phyloP scores from a whole-genome alignment of 495 filamentous ascomycete genomes.

The Parathielavia hyrcaniae region DNA sequence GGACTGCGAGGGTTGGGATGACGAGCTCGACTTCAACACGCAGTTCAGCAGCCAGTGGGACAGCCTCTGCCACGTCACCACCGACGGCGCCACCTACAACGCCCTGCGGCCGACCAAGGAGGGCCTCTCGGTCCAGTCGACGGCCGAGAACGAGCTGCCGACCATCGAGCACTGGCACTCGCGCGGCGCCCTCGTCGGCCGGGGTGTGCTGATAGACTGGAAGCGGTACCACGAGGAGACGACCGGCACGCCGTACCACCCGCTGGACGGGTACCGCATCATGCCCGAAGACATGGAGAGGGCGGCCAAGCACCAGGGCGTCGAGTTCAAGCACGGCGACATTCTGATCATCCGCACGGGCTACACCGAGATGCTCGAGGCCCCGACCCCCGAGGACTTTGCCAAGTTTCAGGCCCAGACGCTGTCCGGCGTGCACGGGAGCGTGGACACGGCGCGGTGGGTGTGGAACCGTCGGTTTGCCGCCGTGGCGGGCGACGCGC shows the following conservation, averaged over 20 bases:
- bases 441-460: slow-evolving; percentile 53
- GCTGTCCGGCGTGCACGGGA: slow-evolving; percentile 42
- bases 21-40: slow-evolving; percentile 65
- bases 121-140: slow-evolving; percentile 22
- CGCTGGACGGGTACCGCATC: slow-evolving; percentile 57
- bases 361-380: slow-evolving; percentile 53
- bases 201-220: slow-evolving; percentile 54
- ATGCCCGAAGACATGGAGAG: slow-evolving; percentile 50
- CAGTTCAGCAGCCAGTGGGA: slow-evolving; percentile 77
- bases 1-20: slow-evolving; percentile 36
- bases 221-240: slow-evolving; percentile 41
- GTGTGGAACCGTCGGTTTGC: slow-evolving; percentile 51
- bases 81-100: slow-evolving; percentile 49
- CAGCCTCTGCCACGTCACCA: slow-evolving; percentile 54
- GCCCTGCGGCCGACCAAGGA: slow-evolving; percentile 35
- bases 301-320: slow-evolving; percentile 52
- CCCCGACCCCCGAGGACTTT: slow-evolving; percentile 42
- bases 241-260: slow-evolving; percentile 45
- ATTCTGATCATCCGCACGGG: slow-evolving; percentile 64
- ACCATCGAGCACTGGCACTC: slow-evolving; percentile 42
- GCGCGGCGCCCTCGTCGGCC: slow-evolving; percentile 48
- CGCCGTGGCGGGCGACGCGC: slow-evolving; percentile 47
- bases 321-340: slow-evolving; percentile 54
- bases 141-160: slow-evolving; percentile 30
- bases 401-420: slow-evolving; percentile 33